phyloP scores from a whole-genome alignment of 495 filamentous ascomycete species.

The Lophium mytilinum region DNA sequence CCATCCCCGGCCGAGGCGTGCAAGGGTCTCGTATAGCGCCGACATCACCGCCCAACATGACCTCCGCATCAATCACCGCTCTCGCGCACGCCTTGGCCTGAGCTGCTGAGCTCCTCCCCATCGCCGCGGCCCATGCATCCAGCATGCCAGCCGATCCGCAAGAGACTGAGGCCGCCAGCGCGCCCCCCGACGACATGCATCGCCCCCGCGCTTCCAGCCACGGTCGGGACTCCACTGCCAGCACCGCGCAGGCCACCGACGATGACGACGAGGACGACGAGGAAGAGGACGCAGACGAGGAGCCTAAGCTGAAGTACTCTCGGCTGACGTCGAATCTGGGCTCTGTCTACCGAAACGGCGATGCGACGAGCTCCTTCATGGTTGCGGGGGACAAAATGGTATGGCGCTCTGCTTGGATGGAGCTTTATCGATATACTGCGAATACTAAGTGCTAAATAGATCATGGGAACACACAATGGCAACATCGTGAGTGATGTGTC shows the following conservation, averaged over 20 bases:
- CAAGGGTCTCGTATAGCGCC: conserved; percentile 17
- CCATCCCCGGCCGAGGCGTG: background rate
- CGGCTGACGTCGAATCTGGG: conserved; percentile 71
- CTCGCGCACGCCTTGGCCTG: too few relatives aligned
- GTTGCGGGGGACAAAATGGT: conserved; percentile 97
- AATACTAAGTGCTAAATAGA: conserved; percentile 41
- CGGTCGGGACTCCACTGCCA: conserved; percentile 7
- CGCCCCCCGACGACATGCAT: conserved; percentile 8
- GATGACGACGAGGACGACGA: conserved; percentile 41
- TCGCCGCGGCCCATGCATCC: conserved; percentile 29
- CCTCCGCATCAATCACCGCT: background rate
- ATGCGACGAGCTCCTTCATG: conserved; percentile 83
- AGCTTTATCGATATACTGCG: background rate
- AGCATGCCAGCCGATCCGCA: conserved; percentile 31
- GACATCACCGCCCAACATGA: conserved; percentile 19
- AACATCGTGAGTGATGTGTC: conserved; percentile 64
- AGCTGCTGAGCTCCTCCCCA: too few relatives aligned
- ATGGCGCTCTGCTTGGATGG: conserved; percentile 24
- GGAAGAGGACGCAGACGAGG: conserved; percentile 84
- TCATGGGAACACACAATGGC: conserved; percentile 92
- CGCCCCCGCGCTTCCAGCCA: conserved; percentile 9
- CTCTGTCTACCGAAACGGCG: conserved; percentile 83
- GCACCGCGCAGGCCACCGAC: conserved; percentile 7
- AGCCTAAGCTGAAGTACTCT: conserved; percentile 88
- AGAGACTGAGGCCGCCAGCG: conserved; percentile 8